Evolutionary conservation across 2,329 filamentous ascomycete species (phyloP).

Genomic region (Colletotrichum salicis): DNA sequence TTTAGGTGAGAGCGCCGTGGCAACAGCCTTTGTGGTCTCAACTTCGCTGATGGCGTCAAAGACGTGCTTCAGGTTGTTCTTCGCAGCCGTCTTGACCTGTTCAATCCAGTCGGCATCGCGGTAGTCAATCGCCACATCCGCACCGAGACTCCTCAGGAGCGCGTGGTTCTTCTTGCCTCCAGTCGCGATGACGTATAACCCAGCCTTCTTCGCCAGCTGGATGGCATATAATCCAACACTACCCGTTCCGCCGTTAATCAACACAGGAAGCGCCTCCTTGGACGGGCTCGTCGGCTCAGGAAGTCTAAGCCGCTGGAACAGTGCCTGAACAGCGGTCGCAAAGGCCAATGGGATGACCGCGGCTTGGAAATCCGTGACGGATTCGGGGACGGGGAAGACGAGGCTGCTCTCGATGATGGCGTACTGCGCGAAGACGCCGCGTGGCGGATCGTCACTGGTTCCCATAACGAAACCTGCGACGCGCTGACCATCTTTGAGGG

Average conservation of each 20-base stretch:
- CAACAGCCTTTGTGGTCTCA: constrained; percentile 43
- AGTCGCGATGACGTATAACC: constrained; percentile 26
- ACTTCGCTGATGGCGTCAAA: constrained; percentile 47
- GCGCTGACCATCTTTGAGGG: constrained; percentile 44
- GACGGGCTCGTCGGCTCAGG: constrained; percentile 14
- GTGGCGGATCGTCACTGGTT: constrained; percentile 33
- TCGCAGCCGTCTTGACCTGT: constrained; percentile 38
- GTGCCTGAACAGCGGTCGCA: constrained; percentile 25
- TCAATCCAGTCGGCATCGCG: constrained; percentile 35
- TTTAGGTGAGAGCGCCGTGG: constrained; percentile 36
- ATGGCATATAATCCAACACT: constrained; percentile 35
- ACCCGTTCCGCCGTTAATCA: constrained; percentile 44
- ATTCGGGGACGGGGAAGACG: constrained; percentile 25
- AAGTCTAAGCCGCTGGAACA: constrained; percentile 28
- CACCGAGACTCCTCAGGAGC: constrained; percentile 55
- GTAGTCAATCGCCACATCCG: constrained; percentile 60
- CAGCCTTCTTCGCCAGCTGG: constrained; percentile 28
- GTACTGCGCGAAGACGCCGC: constrained; percentile 33
- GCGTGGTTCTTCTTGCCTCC: constrained; percentile 46
- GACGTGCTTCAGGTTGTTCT: constrained; percentile 31
- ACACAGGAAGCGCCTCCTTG: constrained; percentile 27
- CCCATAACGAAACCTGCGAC: constrained; percentile 48
- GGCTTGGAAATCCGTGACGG: constrained; percentile 13
- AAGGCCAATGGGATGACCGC: constrained; percentile 27
- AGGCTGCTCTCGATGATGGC: constrained; percentile 31